phyloP scores from a whole-genome alignment of 129 eudicot species.

The Arctium lappa region DNA sequence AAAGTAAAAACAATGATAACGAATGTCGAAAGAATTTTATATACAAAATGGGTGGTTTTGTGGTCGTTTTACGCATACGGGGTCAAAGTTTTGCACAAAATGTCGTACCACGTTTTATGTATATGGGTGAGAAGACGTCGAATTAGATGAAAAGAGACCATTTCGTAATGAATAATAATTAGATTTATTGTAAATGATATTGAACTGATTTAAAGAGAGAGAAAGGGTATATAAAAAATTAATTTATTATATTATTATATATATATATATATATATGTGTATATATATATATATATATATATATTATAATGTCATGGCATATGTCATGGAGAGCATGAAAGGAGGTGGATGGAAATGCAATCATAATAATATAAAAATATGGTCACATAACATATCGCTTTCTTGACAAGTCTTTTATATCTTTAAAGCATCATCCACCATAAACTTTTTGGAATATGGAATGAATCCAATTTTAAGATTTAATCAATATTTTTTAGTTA shows the following conservation, averaged over 20 bases:
- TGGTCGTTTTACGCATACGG: neutral
- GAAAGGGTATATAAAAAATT: neutral
- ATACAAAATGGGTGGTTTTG: neutral
- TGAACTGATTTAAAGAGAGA: neutral
- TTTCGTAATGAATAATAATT: neutral
- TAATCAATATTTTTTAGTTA: neutral
- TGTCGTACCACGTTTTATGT: neutral
- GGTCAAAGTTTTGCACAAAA: neutral
- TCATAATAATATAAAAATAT: neutral
- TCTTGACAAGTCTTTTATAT: slow-evolving; percentile 19
- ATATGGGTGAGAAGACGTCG: neutral
- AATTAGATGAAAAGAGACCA: neutral
- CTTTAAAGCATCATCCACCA: neutral
- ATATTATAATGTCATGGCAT: neutral
- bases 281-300: neutral
- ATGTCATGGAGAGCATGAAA: slow-evolving; percentile 9
- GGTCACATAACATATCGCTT: slow-evolving; percentile 10
- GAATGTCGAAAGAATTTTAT: too few relatives aligned
- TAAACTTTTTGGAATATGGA: neutral
- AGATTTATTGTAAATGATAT: neutral
- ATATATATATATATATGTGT: neutral
- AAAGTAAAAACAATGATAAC: neutral
- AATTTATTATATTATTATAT: neutral
- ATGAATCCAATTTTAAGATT: neutral
- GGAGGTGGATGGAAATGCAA: neutral